Conservation (phyloP, 495 filamentous ascomycete genomes). For the Trichoderma gamsii region DNA sequence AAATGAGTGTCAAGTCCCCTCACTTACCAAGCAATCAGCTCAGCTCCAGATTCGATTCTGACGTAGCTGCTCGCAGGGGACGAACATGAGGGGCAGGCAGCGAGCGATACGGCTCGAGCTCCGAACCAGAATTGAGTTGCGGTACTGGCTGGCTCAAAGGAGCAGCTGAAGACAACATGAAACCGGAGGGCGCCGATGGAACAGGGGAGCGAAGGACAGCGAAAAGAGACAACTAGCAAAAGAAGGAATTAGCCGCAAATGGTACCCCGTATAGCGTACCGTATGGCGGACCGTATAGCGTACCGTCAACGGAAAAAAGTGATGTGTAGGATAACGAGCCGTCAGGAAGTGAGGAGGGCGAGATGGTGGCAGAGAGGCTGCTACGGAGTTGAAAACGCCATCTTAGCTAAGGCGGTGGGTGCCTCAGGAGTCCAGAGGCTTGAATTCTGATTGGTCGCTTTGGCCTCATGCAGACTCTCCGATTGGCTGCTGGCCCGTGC, state of each 20-base stretch:
- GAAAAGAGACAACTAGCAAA: background rate
- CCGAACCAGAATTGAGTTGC: no score
- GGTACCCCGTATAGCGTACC: background rate
- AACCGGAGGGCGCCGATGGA: background rate
- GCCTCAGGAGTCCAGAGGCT: no score
- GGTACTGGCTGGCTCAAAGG: no score
- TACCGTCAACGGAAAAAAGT: background rate
- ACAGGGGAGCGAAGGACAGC: background rate
- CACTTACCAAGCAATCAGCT: no score
- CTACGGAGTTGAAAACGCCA: background rate
- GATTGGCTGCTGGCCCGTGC: slow-evolving; percentile 4
- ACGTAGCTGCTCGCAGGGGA: no score
- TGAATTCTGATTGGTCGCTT: no score
- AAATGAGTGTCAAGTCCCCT: no score
- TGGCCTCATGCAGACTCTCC: background rate
- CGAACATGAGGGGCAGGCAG: no score
- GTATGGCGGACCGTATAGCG: background rate
- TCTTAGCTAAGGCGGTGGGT: background rate
- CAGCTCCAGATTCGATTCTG: no score
- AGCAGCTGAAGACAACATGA: background rate
- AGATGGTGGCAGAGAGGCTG: background rate
- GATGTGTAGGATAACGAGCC: background rate
- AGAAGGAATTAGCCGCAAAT: background rate
- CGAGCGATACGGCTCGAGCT: no score
- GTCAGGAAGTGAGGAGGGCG: background rate